phyloP scores from a whole-genome alignment of 2,329 filamentous ascomycete species.

The Fusarium sp. region DNA sequence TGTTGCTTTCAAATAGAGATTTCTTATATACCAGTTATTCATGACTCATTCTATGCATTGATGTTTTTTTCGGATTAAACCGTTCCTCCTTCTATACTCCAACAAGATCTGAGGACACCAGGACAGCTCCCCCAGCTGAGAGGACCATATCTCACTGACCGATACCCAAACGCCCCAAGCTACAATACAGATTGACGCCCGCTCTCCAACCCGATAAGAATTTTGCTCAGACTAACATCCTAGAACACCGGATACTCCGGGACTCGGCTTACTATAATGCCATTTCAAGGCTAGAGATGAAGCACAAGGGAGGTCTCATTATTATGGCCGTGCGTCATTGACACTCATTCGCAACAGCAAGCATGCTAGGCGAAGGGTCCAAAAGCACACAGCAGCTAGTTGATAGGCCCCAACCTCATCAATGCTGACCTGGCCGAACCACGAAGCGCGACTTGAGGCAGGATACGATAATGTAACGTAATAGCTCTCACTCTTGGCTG shows the following conservation, averaged over 20 bases:
- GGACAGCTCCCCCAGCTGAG: neutral
- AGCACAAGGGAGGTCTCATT: conserved; percentile 6
- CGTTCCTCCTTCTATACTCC: neutral
- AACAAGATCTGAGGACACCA: neutral
- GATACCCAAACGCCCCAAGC: conserved; percentile 2
- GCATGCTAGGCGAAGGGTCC: conserved; percentile 1
- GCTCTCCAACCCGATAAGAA: conserved; percentile 9
- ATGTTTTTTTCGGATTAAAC: conserved; percentile 7
- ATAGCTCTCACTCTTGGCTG: neutral
- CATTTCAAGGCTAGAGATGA: conserved; percentile 5
- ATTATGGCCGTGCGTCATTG: conserved; percentile 21
- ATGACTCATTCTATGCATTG: conserved; percentile 13
- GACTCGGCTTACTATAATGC: conserved; percentile 30
- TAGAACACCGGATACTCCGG: conserved; percentile 39
- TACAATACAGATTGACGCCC: conserved; percentile 19
- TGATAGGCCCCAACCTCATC: neutral
- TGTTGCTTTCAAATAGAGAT: conserved; percentile 1
- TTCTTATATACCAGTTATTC: neutral
- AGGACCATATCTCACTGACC: conserved; percentile 14
- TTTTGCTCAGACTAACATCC: conserved; percentile 10
- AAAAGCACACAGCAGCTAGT: conserved; percentile 5
- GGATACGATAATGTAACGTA: neutral
- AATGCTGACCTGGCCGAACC: conserved; percentile 14
- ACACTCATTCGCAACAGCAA: conserved; percentile 12
- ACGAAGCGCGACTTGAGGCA: neutral